A percentile compares a stretch with the other conserved stretches of the same genome.
phyloP scores from a whole-genome alignment of 75 land plant species.

The Cupressus sempervirens region DNA sequence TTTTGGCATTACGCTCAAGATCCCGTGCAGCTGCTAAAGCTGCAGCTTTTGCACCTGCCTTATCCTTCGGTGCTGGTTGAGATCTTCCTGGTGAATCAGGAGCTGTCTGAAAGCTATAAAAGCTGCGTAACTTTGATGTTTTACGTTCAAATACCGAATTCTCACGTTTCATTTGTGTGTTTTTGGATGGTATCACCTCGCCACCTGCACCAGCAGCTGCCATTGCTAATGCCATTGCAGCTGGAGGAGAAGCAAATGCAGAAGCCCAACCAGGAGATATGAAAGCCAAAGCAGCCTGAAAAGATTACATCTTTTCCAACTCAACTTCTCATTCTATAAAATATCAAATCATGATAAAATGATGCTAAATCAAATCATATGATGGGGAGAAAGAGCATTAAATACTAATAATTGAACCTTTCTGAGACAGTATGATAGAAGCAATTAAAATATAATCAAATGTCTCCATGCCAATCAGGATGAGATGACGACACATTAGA shows the following conservation, averaged over 20 bases:
- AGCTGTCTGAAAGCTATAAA: constrained; percentile 77
- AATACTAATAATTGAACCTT: background rate
- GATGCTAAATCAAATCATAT: background rate
- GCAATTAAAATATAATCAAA: background rate
- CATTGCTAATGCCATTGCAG: constrained; percentile 99
- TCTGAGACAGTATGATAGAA: background rate
- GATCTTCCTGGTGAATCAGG: constrained; percentile 42
- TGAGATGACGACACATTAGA: background rate
- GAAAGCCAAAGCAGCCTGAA: constrained; percentile 93
- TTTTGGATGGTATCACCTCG: constrained; percentile 36
- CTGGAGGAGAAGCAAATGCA: constrained; percentile 99
- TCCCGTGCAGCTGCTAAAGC: constrained; percentile 97
- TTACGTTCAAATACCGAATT: constrained; percentile 61
- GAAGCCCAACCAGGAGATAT: constrained; percentile 97
- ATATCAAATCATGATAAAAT: background rate
- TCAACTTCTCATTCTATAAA: constrained; percentile 1
- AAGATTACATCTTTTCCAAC: background rate
- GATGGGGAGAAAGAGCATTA: background rate
- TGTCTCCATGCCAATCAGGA: background rate
- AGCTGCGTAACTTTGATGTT: constrained; percentile 58
- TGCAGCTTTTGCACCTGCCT: constrained; percentile 93
- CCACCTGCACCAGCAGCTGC: constrained; percentile 99
- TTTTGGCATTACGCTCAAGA: constrained; percentile 93
- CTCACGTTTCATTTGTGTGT: constrained; percentile 58
- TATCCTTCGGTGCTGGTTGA: constrained; percentile 66